Base-by-base conservation (phyloP, 441 rosid genomes). In the Biscutella laevigata region DNA sequence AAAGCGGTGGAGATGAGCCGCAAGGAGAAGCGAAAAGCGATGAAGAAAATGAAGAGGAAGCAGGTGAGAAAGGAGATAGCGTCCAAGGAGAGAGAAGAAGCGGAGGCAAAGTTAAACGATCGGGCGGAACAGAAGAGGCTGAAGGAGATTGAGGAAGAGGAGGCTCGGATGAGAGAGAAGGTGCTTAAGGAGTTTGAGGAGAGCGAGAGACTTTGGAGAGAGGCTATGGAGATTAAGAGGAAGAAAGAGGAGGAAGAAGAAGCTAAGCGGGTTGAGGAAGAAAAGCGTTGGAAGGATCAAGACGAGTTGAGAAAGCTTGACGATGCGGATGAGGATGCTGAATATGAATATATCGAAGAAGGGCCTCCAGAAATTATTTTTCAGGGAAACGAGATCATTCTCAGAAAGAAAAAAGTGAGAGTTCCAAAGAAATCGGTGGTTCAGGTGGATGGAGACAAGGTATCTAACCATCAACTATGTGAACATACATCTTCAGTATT, bases 321-420 rank as follows among this genome's bases (percentile, higher is more conserved):
- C 91, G 43, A 38, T 15, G 88, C 72, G 35, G 90, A 48, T 40
- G 86, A 72, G 33, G 85, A 70, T 65, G 84, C 66, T 69, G 83
- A 81, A 36, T 92, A 82, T 86, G 95, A 88, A 59, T 84, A 88
- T 33, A 73, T 77, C 2, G 96, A 91, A 66, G 84, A 88, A 62
- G 95, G 95, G 52, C 94, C 95, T 64, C 81, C 95, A 10, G 86
- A 88, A 60, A 82, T 92, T 65, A 88, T 88, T 39, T 88, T 87
- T 78, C 73, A 84, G 59, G 97, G 94, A 48, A 86, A 92, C 54
- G 97, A 92, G 69, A 86, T 92, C 46, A 86, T 72, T 56, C 74
- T 92, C 4, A 69, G 64, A 68, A 92, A 86, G 83, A 88, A 79
- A 47, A 88, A 64, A 74, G 79, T 88, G 49, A 82, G 58, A 67